Evolutionary conservation across 192 early-diverging fungal species (phyloP).

Genomic region (Gonapodya prolifera): DNA sequence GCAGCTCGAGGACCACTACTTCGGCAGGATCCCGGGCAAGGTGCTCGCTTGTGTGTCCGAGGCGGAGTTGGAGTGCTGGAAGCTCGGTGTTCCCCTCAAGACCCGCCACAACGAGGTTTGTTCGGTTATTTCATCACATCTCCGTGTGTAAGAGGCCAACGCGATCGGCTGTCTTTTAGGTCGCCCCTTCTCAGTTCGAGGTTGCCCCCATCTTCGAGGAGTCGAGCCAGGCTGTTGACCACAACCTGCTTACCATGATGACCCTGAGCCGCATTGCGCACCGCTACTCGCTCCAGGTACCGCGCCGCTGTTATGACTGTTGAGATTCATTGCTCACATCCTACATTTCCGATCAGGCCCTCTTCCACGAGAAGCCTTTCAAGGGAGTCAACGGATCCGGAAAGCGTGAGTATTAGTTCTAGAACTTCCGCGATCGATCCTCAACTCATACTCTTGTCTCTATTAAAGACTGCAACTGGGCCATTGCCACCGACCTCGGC

Average conservation of each 20-base stretch:
- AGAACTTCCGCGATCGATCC: too few relatives aligned
- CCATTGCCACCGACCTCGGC: conserved; percentile 82
- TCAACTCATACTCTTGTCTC: background rate
- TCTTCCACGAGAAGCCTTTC: conserved; percentile 99
- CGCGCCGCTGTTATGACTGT: too few relatives aligned
- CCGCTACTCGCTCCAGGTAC: conserved; percentile 85
- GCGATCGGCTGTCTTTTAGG: conserved; percentile 15
- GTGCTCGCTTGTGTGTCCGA: conserved; percentile 87
- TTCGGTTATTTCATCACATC: too few relatives aligned
- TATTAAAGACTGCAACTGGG: conserved; percentile 11
- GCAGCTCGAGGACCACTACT: conserved; percentile 99
- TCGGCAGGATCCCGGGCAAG: conserved; percentile 89
- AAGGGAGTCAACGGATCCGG: conserved; percentile 97
- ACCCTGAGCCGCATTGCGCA: conserved; percentile 93
- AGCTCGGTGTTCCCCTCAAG: conserved; percentile 95
- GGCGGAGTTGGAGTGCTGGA: conserved; percentile 83
- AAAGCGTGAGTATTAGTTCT: conserved; percentile 99
- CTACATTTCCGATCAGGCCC: too few relatives aligned
- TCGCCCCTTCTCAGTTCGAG: conserved; percentile 97
- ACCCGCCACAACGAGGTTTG: conserved; percentile 89
- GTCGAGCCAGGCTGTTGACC: conserved; percentile 88
- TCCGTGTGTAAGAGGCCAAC: too few relatives aligned
- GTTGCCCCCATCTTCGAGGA: conserved; percentile 98
- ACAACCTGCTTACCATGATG: conserved; percentile 98
- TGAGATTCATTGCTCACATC: too few relatives aligned